Conservation (phyloP, 352 stramenopile species). For the Pythium coloratum region DNA sequence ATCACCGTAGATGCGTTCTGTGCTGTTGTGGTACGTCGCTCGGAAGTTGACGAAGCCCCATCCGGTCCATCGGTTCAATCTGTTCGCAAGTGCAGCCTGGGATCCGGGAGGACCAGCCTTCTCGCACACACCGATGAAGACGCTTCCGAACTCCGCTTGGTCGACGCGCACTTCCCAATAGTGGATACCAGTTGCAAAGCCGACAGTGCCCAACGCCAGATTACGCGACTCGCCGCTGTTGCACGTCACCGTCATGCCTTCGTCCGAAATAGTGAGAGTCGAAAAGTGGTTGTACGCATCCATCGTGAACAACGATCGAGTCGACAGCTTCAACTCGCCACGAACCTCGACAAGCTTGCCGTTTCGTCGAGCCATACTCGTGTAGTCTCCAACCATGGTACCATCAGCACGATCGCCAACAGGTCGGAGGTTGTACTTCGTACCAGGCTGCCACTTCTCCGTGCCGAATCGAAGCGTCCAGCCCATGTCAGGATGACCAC, state of each 20-base stretch:
- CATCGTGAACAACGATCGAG: slow-evolving; percentile 84
- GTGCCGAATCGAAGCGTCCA: slow-evolving; percentile 86
- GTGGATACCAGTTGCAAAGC: slow-evolving; percentile 92
- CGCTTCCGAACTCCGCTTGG: slow-evolving; percentile 96
- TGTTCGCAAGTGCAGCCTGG: slow-evolving; percentile 72
- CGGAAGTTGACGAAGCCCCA: slow-evolving; percentile 98
- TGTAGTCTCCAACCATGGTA: slow-evolving; percentile 55
- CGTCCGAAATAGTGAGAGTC: slow-evolving; percentile 73
- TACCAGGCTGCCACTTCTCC: slow-evolving; percentile 87
- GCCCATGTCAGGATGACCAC: slow-evolving; percentile 83
- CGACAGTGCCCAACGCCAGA: slow-evolving; percentile 78
- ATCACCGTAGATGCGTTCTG: slow-evolving; percentile 88
- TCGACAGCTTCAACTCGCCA: slow-evolving; percentile 65
- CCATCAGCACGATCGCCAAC: slow-evolving; percentile 9
- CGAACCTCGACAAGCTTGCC: slow-evolving; percentile 66
- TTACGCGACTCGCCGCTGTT: slow-evolving; percentile 86
- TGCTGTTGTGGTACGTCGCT: slow-evolving; percentile 92
- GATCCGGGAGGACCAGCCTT: slow-evolving; percentile 79
- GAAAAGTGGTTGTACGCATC: slow-evolving; percentile 79
- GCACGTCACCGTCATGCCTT: slow-evolving; percentile 78
- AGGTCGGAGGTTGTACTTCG: slow-evolving; percentile 68
- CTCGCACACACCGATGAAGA: slow-evolving; percentile 97
- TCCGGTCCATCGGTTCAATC: slow-evolving; percentile 88
- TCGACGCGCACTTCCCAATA: slow-evolving; percentile 98
- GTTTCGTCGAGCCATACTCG: slow-evolving; percentile 50